Base-by-base conservation (phyloP, 148 eudicot species). In the Nepenthes mirabilis region DNA sequence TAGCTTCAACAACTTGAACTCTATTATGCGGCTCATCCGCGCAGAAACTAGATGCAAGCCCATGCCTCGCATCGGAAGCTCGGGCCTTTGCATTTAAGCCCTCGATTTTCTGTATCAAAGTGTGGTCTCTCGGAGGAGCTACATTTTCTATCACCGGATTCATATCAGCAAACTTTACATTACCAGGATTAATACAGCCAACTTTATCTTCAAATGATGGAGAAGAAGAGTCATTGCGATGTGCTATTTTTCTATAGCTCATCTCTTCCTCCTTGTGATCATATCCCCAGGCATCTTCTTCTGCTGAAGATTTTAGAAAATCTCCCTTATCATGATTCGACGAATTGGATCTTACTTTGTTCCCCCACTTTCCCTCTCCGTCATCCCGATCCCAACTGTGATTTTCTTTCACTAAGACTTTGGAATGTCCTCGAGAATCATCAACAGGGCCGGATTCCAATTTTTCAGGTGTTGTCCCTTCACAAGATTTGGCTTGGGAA, bases 31-130 rank as follows among this genome's bases (percentile, higher is more conserved):
- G 71, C 56, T 69, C 82, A 53, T 74, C 81, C 68, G 70, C 67
- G 43, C 55, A 51, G 59, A 68, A 65, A 60, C 59, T 63, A 59
- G 58, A 47, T 2, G 62, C 55, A 45, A 23, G 64, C 60, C 75
- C 85, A 61, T 72, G 64, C 32, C 75, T 71, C 52, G 65, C 83
- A 72, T 83, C 96, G 58, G 86, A 74, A 60, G 74, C 75, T 54
- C 95, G 83, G 7, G 73, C 73, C 80, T 89, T 89, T 9, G 84
- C 95, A 86, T 94, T 94, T 57, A 86, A 70, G 64, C 83, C 85
- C 63, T 86, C 99, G 57, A 94, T 81, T 63, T 84, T 89, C 66
- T 83, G 82, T 56, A 94, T 81, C 75, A 94, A 68, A 12, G 70
- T 76, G 23, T 82, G 67, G 58, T 82, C 84, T 64, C 70, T 78